Evolutionary conservation across 2,329 filamentous ascomycete genomes (phyloP).

Genomic region (Paraphaeosphaeria sporulosa): DNA sequence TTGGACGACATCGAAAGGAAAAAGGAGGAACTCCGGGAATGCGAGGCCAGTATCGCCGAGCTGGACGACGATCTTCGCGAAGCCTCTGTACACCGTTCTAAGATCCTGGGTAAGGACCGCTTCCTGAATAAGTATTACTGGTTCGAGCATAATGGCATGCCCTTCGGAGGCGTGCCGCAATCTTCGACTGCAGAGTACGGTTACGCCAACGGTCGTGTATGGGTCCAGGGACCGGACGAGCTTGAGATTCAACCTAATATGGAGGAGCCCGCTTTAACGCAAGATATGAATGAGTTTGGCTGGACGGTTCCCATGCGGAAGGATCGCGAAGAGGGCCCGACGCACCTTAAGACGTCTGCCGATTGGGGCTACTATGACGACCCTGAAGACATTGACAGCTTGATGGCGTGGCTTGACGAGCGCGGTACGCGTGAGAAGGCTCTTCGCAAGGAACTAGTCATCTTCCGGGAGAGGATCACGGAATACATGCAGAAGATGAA

Average conservation of each 20-base stretch:
- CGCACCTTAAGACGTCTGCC: slow-evolving; percentile 75
- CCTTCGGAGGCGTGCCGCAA: slow-evolving; percentile 83
- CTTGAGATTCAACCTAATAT: slow-evolving; percentile 69
- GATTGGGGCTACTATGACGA: slow-evolving; percentile 96
- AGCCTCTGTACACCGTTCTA: slow-evolving; percentile 89
- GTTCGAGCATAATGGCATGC: slow-evolving; percentile 99
- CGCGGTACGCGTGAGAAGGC: slow-evolving; percentile 87
- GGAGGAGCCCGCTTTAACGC: slow-evolving; percentile 70
- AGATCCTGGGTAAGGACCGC: slow-evolving; percentile 88
- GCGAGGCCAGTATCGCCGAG: slow-evolving; percentile 83
- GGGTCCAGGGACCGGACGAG: slow-evolving; percentile 94
- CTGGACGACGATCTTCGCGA: slow-evolving; percentile 93
- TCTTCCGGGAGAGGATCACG: slow-evolving; percentile 77
- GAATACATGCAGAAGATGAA: slow-evolving; percentile 82
- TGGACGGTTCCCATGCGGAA: slow-evolving; percentile 89
- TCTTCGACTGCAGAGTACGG: slow-evolving; percentile 87
- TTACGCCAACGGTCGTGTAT: slow-evolving; percentile 94
- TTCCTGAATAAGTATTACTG: slow-evolving; percentile 99
- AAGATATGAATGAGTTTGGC: slow-evolving; percentile 79
- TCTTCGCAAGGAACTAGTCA: slow-evolving; percentile 83
- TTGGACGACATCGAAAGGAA: slow-evolving; percentile 89
- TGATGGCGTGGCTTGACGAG: slow-evolving; percentile 88
- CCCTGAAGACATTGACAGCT: slow-evolving; percentile 75
- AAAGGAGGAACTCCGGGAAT: slow-evolving; percentile 78
- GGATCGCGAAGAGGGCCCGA: slow-evolving; percentile 81